Percentiles rank a stretch among this genome's conserved stretches.
Conservation (phyloP, 306 rosid genomes). For the Gynostemma pentaphyllum region DNA sequence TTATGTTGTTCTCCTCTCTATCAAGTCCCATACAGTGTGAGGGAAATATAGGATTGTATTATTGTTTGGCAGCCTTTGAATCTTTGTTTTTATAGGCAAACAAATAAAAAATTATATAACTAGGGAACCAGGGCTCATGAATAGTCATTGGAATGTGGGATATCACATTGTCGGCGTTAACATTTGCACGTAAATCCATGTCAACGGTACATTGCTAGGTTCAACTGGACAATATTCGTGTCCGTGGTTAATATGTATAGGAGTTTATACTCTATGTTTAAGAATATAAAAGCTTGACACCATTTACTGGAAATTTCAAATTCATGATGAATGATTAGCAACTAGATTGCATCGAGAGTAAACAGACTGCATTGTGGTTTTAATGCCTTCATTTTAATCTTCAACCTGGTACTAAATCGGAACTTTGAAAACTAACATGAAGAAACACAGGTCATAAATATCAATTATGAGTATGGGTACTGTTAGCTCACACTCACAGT, state of each 20-base stretch:
- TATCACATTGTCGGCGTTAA: neutral
- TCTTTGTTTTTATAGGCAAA: neutral
- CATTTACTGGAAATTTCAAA: no score
- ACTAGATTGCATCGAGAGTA: neutral
- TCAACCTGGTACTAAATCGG: no score
- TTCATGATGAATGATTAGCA: no score
- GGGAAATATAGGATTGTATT: no score
- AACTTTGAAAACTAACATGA: neutral
- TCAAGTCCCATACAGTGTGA: no score
- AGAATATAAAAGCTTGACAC: neutral
- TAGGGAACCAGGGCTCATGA: neutral
- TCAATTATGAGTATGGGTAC: neutral
- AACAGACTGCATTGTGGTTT: neutral
- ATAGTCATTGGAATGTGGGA: neutral
- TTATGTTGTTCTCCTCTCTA: no score
- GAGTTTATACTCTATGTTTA: neutral
- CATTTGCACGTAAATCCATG: neutral
- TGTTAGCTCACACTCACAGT: no score
- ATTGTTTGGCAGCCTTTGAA: neutral
- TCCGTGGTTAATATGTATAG: neutral
- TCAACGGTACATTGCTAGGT: neutral
- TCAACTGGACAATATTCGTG: neutral
- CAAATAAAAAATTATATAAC: neutral
- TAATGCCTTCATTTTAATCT: neutral
- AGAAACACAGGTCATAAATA: neutral